A percentile compares a stretch with the other conserved stretches of the same genome.
Evolutionary conservation across 2,329 filamentous ascomycete genomes (phyloP).

Genomic region (Aspergillus sp.): DNA sequence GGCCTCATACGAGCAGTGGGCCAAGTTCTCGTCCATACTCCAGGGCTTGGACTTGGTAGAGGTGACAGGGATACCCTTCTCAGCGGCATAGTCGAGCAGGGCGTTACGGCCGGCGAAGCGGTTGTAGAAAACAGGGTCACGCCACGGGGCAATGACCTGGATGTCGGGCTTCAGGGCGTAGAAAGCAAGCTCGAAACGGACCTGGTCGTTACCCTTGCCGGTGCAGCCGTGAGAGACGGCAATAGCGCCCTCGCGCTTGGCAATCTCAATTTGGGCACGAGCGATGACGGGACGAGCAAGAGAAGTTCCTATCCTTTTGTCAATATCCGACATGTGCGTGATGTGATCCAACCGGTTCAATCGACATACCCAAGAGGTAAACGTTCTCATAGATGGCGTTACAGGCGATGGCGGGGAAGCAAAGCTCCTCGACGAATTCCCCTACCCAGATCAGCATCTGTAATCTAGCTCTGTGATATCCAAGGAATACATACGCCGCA

Average conservation of each 20-base stretch:
- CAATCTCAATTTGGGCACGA: slow-evolving; percentile 36
- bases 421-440: slow-evolving; percentile 74
- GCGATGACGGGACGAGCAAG: slow-evolving; percentile 44
- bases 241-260: slow-evolving; percentile 36
- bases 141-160: slow-evolving; percentile 45
- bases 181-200: slow-evolving; percentile 46
- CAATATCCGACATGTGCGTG: slow-evolving; percentile 1
- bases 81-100: slow-evolving; percentile 44
- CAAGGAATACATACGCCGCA: slow-evolving; percentile 41
- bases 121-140: slow-evolving; percentile 43
- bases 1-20: slow-evolving; percentile 67
- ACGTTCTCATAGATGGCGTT: slow-evolving; percentile 62
- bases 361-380: slow-evolving; percentile 48
- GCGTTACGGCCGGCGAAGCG: slow-evolving; percentile 44
- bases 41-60: slow-evolving; percentile 43
- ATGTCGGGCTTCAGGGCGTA: slow-evolving; percentile 44
- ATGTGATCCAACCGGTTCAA: slow-evolving; percentile 10
- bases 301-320: slow-evolving; percentile 23
- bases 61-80: slow-evolving; percentile 42
- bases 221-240: slow-evolving; percentile 42
- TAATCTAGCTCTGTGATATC: not conserved
- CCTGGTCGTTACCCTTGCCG: slow-evolving; percentile 45
- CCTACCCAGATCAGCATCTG: slow-evolving; percentile 13
- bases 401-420: slow-evolving; percentile 63
- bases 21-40: slow-evolving; percentile 51